phyloP scores from a whole-genome alignment of 139 green algal species.

The Chlamydomonas schloesseri region DNA sequence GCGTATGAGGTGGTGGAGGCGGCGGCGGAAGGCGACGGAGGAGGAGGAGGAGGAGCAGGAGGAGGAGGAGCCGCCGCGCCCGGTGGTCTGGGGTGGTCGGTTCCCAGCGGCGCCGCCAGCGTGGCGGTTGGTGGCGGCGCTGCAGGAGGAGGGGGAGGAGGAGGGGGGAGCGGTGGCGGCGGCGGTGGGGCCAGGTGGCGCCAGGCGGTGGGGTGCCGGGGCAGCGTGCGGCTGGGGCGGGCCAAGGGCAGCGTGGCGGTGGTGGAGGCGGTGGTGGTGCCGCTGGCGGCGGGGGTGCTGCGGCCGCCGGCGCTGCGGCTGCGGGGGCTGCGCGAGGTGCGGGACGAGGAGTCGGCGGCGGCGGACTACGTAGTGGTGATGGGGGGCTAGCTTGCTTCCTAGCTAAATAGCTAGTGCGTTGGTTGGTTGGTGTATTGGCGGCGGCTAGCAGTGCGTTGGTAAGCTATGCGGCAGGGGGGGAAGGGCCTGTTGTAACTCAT shows the following conservation, averaged over 20 bases:
- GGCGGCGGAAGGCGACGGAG: neutral
- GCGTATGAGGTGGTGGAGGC: conserved; percentile 30
- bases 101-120: neutral
- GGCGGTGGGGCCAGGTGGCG: conserved; percentile 12
- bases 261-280: conserved; percentile 43
- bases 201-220: conserved; percentile 28
- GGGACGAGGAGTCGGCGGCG: conserved; percentile 3
- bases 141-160: neutral
- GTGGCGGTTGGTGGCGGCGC: neutral
- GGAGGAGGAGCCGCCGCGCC: too few relatives aligned
- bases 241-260: conserved; percentile 35
- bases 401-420: too few relatives aligned
- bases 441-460: too few relatives aligned
- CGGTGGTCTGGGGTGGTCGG: neutral
- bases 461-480: too few relatives aligned
- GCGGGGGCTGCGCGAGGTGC: conserved; percentile 41
- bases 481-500: too few relatives aligned
- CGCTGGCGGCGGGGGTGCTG: conserved; percentile 25
- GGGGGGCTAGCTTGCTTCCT: too few relatives aligned
- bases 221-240: conserved; percentile 36
- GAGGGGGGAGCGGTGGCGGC: neutral
- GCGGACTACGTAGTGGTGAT: conserved; percentile 6
- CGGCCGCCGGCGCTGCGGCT: conserved; percentile 19
- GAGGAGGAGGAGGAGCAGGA: neutral
- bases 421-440: too few relatives aligned